phyloP scores from a whole-genome alignment of 1,284 basidiomycete species.

The Heterobasidion irregulare region DNA sequence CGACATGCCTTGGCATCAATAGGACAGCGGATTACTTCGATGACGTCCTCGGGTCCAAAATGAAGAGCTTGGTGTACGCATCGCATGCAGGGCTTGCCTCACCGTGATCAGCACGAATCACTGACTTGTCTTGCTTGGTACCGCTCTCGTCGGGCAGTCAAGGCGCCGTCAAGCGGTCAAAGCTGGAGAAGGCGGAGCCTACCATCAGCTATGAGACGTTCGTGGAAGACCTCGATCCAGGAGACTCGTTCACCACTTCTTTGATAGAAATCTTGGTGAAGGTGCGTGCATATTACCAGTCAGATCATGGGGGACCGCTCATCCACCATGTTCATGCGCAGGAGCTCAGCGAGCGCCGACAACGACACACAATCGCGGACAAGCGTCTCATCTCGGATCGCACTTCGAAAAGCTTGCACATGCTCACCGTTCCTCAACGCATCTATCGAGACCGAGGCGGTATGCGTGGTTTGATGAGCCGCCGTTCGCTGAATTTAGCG shows the following conservation, averaged over 20 bases:
- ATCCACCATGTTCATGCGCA: constrained; percentile 17
- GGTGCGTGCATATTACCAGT: constrained; percentile 29
- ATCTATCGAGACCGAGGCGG: constrained; percentile 37
- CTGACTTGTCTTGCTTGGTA: constrained; percentile 2
- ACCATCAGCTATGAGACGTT: constrained; percentile 61
- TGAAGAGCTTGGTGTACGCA: constrained; percentile 62
- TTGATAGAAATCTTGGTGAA: constrained; percentile 66
- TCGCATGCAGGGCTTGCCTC: constrained; percentile 7
- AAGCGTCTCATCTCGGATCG: constrained; percentile 53
- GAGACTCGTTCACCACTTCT: constrained; percentile 67
- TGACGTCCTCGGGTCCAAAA: constrained; percentile 58
- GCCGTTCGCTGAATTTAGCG: constrained; percentile 23
- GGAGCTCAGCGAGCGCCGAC: constrained; percentile 66
- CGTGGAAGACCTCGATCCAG: constrained; percentile 60
- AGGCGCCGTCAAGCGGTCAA: constrained; percentile 55
- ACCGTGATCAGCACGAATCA: neutral
- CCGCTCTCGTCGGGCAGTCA: constrained; percentile 29
- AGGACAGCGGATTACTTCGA: constrained; percentile 65
- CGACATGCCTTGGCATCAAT: neutral
- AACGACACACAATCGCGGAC: constrained; percentile 40
- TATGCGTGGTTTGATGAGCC: constrained; percentile 21
- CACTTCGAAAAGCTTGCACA: constrained; percentile 51
- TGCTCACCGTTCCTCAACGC: constrained; percentile 42
- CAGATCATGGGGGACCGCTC: neutral
- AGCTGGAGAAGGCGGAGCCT: constrained; percentile 49